Percentiles rank a stretch among this genome's conserved stretches.
Evolutionary conservation across 139 green algal genomes (phyloP).

Genomic region (Chlamydomonas sphaeroides): DNA sequence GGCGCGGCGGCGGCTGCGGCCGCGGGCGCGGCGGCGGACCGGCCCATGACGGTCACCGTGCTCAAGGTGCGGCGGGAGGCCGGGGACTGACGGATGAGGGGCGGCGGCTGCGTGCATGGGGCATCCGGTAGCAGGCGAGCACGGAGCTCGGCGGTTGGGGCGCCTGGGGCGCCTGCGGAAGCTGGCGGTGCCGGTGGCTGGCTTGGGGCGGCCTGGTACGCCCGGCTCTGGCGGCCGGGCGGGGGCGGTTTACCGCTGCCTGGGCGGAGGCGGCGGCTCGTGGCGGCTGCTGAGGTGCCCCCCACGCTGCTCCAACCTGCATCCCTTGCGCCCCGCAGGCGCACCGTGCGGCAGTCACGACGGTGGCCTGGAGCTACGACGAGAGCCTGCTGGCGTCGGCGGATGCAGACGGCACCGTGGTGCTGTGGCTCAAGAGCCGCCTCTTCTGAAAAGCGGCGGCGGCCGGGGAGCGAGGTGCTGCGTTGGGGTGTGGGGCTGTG

Average conservation of each 20-base stretch:
- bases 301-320: no score
- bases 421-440: slow-evolving; percentile 43
- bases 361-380: slow-evolving; percentile 42
- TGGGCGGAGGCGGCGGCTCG: no score
- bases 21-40: neutral
- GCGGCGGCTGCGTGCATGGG: neutral
- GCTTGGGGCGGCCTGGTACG: no score
- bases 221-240: no score
- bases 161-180: no score
- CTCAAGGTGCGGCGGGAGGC: slow-evolving; percentile 7
- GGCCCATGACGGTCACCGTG: slow-evolving; percentile 28
- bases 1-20: neutral
- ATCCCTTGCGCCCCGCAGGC: neutral
- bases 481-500: no score
- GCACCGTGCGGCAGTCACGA: slow-evolving; percentile 37
- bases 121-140: no score
- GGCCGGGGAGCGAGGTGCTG: no score
- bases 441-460: slow-evolving; percentile 41
- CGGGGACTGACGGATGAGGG: neutral
- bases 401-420: slow-evolving; percentile 40
- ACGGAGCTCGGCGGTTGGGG: no score
- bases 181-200: no score
- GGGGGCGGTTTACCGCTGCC: no score
- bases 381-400: slow-evolving; percentile 43
- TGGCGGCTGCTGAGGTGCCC: no score